Evolutionary conservation across 2,329 filamentous ascomycete genomes (phyloP).

Genomic region (Didymella sp.): DNA sequence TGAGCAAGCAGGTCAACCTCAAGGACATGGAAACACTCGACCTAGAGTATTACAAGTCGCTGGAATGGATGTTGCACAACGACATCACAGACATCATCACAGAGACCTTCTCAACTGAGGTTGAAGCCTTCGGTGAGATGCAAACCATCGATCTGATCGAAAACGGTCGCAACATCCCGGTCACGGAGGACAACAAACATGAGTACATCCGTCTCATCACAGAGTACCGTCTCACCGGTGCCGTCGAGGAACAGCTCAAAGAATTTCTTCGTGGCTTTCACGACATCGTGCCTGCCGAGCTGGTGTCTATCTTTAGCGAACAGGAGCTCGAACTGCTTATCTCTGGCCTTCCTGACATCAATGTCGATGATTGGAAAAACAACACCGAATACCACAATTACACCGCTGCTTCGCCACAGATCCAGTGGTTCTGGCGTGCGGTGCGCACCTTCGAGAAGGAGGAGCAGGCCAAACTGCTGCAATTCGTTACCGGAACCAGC

Average conservation of each 20-base stretch:
- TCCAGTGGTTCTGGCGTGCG: constrained; percentile 99
- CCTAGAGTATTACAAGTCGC: constrained; percentile 97
- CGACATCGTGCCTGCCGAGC: constrained; percentile 92
- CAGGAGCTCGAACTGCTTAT: constrained; percentile 97
- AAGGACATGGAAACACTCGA: constrained; percentile 99
- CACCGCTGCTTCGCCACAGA: constrained; percentile 89
- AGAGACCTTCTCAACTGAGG: constrained; percentile 93
- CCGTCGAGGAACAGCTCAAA: constrained; percentile 93
- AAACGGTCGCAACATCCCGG: constrained; percentile 87
- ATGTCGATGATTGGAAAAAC: constrained; percentile 98
- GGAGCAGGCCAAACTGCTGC: constrained; percentile 93
- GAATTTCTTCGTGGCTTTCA: constrained; percentile 95
- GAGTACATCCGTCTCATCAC: constrained; percentile 95
- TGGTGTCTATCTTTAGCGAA: constrained; percentile 98
- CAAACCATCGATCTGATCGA: constrained; percentile 85
- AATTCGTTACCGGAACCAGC: constrained; percentile 97
- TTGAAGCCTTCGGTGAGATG: constrained; percentile 90
- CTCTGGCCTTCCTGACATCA: constrained; percentile 94
- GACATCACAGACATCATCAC: constrained; percentile 98
- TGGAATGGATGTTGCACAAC: constrained; percentile 98
- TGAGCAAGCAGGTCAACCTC: constrained; percentile 92
- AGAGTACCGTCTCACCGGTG: constrained; percentile 89
- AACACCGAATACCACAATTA: constrained; percentile 99
- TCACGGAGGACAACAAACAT: constrained; percentile 98
- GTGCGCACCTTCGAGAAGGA: constrained; percentile 98